Base-by-base conservation (phyloP, 2,329 filamentous ascomycete species). In the Leptographium wingfieldii region DNA sequence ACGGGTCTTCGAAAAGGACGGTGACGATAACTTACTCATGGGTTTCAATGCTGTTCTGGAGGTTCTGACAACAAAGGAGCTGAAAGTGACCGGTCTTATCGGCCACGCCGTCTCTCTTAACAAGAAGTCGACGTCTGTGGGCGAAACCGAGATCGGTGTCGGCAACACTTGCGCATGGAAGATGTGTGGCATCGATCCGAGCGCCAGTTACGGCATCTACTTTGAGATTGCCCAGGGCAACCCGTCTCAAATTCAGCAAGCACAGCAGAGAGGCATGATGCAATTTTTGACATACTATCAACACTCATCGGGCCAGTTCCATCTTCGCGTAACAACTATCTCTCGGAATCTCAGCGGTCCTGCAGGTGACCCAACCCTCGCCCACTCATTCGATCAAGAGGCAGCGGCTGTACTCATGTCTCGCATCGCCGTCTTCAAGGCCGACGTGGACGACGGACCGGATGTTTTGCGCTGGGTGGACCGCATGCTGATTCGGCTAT, bases 151-250 rank as follows among this genome's bases (percentile, higher is more conserved):
- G 72, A 96, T 92, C 68, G 94, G 94, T 69, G 96, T 99, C 67
- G 94, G 94, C 65, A 97, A 97, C 71, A 99, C 94, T 0, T 97
- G 92, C 73, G 92, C 92, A 3, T 99, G 94, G 94, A 99, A 99
- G 76, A 96, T 99, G 92, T 97, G 94, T 69, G 92, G 91, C 66
- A 96, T 99, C 66, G 92, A 97, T 68, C 94, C 94, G 12, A 87
- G 85, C 59, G 85, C 94, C 38, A 96, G 91, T 68, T 97, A 97
- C 68, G 94, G 91, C 63, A 82, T 99, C 64, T 99, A 97, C 75
- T 99, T 97, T 68, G 94, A 99, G 73, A 95, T 99, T 70, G 92
- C 94, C 67, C 94, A 97, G 74, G 91, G 90, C 43, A 91, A 91
- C 9, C 88, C 91, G 19, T 81, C 88, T 56, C 88, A 95, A 72